A percentile compares a stretch with the other conserved stretches of the same genome.
Conservation (phyloP, 345 rosid genomes). For the Linum usitatissimum region DNA sequence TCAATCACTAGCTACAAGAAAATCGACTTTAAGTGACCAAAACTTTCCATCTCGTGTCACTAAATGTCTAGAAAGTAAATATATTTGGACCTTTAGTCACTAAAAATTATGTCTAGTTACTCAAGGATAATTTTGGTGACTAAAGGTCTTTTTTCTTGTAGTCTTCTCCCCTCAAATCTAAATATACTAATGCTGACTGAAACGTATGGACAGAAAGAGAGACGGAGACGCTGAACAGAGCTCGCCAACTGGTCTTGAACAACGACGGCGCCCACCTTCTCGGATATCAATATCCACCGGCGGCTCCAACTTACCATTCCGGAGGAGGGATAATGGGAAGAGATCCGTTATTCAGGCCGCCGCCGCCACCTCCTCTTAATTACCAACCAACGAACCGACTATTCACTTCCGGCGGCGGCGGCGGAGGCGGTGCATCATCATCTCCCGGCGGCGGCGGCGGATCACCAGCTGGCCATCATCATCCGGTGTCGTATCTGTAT, state of each 20-base stretch:
- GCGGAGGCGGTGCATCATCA: slow-evolving; percentile 27
- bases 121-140: too few species aligned
- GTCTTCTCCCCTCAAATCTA: not conserved
- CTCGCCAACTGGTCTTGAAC: slow-evolving; percentile 90
- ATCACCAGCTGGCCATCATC: slow-evolving; percentile 16
- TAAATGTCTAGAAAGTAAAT: too few species aligned
- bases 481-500: slow-evolving; percentile 34
- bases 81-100: too few species aligned
- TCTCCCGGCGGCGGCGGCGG: slow-evolving; percentile 20
- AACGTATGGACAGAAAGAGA: slow-evolving; percentile 53
- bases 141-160: too few species aligned
- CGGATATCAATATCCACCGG: slow-evolving; percentile 16
- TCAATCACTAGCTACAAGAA: too few species aligned
- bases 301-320: slow-evolving; percentile 19
- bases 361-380: not conserved
- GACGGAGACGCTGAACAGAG: slow-evolving; percentile 94
- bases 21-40: too few species aligned
- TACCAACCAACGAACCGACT: slow-evolving; percentile 25
- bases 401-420: slow-evolving; percentile 16
- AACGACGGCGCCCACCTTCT: slow-evolving; percentile 40
- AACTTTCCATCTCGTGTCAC: too few species aligned
- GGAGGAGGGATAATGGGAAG: slow-evolving; percentile 15
- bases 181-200: not conserved
- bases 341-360: slow-evolving; percentile 4
- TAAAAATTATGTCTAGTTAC: too few species aligned